These are phyloP conservation scores for Xylariaceae sp. DNA, from an alignment of 2,329 filamentous ascomycete genomes.

Conservation along the genomic window DNA sequence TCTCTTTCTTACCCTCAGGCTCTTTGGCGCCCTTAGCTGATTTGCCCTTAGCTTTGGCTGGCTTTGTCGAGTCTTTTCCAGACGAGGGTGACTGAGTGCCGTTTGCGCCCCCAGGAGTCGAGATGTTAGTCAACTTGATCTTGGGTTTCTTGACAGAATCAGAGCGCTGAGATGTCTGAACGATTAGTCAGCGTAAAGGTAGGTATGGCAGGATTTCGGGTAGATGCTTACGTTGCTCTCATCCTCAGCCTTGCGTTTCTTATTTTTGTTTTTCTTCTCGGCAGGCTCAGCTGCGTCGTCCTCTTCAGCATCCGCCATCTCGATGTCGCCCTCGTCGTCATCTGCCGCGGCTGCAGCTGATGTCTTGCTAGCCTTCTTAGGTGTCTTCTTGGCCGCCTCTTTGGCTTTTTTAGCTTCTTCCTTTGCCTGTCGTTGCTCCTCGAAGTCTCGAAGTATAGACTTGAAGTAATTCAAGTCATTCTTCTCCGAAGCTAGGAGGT, in stretches of 20 bases:
- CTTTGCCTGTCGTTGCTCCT: slow-evolving; percentile 60
- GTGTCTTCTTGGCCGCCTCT: slow-evolving; percentile 26
- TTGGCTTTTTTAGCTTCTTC: slow-evolving; percentile 37
- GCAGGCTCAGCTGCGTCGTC: slow-evolving; percentile 37
- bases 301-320: slow-evolving; percentile 59
- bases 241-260: slow-evolving; percentile 87
- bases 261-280: slow-evolving; percentile 46
- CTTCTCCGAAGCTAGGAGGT: slow-evolving; percentile 72
- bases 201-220: background rate
- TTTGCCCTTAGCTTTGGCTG: slow-evolving; percentile 53
- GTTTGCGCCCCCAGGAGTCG: slow-evolving; percentile 66
- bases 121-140: slow-evolving; percentile 61
- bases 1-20: slow-evolving; percentile 47
- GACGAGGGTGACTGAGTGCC: slow-evolving; percentile 44
- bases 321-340: slow-evolving; percentile 53
- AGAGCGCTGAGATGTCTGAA: slow-evolving; percentile 51
- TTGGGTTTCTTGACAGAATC: slow-evolving; percentile 66
- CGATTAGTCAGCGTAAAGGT: background rate
- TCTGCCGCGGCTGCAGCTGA: slow-evolving; percentile 35
- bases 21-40: slow-evolving; percentile 40
- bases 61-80: slow-evolving; percentile 41
- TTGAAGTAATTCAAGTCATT: slow-evolving; percentile 82
- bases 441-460: slow-evolving; percentile 65
- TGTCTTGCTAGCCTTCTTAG: slow-evolving; percentile 41
- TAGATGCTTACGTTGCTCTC: slow-evolving; percentile 57